Evolutionary conservation across 2,329 filamentous ascomycete genomes (phyloP).

Genomic region (Juglanconis juglandina): DNA sequence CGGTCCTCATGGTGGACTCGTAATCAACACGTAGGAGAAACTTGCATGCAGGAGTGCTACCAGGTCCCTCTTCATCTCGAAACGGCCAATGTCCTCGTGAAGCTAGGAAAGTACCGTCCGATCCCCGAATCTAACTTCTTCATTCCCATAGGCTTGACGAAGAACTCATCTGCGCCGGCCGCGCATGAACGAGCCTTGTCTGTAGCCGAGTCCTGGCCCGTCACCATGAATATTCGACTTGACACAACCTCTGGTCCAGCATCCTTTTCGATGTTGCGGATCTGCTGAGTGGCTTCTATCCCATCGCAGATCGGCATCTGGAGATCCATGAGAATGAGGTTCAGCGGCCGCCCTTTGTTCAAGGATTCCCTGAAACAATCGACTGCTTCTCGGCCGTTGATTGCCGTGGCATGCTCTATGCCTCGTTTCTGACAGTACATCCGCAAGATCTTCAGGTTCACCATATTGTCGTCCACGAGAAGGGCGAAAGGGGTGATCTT

Average conservation of each 20-base stretch:
- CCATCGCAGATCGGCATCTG: slow-evolving; percentile 43
- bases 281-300: slow-evolving; percentile 34
- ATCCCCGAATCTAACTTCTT: slow-evolving; percentile 1
- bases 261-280: slow-evolving; percentile 32
- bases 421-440: slow-evolving; percentile 44
- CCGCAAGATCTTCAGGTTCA: slow-evolving; percentile 45
- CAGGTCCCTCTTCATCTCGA: neutral
- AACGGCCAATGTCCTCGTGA: neutral
- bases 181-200: slow-evolving; percentile 1
- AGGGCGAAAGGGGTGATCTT: slow-evolving; percentile 26
- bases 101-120: neutral
- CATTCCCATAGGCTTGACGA: slow-evolving; percentile 11
- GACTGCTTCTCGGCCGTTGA: slow-evolving; percentile 42
- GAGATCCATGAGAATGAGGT: slow-evolving; percentile 40
- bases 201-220: slow-evolving; percentile 2
- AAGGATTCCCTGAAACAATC: slow-evolving; percentile 28
- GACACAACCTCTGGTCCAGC: slow-evolving; percentile 1
- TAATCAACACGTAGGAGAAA: too few relatives aligned
- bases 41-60: too few relatives aligned
- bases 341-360: slow-evolving; percentile 29
- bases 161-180: slow-evolving; percentile 9
- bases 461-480: slow-evolving; percentile 45
- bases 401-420: slow-evolving; percentile 38
- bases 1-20: too few relatives aligned
- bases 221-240: slow-evolving; percentile 18